Evolutionary conservation across 371 early-diverging fungal species (phyloP), one percentile per base, ranked within the genome.

Genomic region (Apophysomyces sp.): DNA sequence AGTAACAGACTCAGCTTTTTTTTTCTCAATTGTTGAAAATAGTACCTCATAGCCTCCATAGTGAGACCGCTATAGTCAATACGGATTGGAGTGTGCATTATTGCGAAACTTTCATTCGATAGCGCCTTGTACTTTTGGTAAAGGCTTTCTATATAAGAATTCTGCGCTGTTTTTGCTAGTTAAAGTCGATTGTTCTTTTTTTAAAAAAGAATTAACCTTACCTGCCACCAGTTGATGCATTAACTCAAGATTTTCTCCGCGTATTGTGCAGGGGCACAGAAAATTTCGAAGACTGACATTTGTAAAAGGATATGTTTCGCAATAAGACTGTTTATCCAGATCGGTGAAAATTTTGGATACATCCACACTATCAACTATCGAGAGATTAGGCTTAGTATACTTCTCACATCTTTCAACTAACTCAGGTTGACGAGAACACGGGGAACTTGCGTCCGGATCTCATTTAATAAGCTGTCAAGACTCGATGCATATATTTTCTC

Each of bases 11-110:
- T 30, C 39, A 51, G 13, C 18, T 13, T 21, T 3, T 53, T n/a
- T n/a, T n/a, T n/a, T n/a, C n/a, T n/a, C n/a, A n/a, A n/a, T n/a
- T n/a, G n/a, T n/a, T n/a, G n/a, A n/a, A n/a, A n/a, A n/a, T n/a
- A n/a, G n/a, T 62, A 67, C 67, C 66, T 70, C 3, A 73, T 62
- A 7, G 60, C 63, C 4, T 73, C 60, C 15, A 66, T 12, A 29
- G 73, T 69, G 34, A 73, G 66, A 28, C 64, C 63, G 13, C 61
- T 55, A 24, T 66, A 61, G 15, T 73, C 61, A 9, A 73, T 21
- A 16, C 61, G 61, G 2, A 44, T 56, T 0, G 67, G 60, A 15
- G 69, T 67, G 36, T 69, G 66, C 21, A 69, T 55, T 12, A 73
- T 66, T 21, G 67, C 58, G 60, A 73, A 73, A 18, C 27, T 49